These are phyloP conservation scores for Peterozyma toletana DNA, from an alignment of 805 yeast species.

Conservation along the genomic window DNA sequence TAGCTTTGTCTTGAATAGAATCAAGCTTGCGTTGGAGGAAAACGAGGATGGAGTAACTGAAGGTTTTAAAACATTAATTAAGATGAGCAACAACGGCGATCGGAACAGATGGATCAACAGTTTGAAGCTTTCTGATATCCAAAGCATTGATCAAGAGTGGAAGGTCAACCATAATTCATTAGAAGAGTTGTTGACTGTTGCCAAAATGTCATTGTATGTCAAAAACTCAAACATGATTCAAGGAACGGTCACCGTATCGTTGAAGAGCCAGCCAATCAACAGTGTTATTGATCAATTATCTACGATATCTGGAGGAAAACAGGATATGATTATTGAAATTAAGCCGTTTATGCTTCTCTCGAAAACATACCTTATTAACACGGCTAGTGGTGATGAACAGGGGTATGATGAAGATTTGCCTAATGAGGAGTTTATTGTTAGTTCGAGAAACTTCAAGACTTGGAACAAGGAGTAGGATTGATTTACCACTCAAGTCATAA, in stretches of 20 bases:
- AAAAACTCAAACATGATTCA: not conserved
- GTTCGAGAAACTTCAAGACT: not conserved
- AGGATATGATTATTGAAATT: constrained; percentile 4
- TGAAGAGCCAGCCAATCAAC: not conserved
- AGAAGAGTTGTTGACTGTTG: constrained; percentile 18
- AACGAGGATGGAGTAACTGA: constrained; percentile 22
- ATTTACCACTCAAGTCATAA: too few species aligned
- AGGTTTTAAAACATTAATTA: constrained; percentile 18
- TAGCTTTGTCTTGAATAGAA: constrained; percentile 20
- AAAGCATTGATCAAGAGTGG: constrained; percentile 16
- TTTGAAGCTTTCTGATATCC: constrained; percentile 1
- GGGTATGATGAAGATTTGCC: too few species aligned
- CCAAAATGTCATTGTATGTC: constrained; percentile 17
- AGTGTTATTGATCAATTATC: not conserved
- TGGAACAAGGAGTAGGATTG: not conserved
- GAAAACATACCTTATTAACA: constrained; percentile 1
- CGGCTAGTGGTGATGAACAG: constrained; percentile 1
- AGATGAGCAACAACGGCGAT: constrained; percentile 16
- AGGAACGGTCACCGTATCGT: constrained; percentile 2
- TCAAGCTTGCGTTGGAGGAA: constrained; percentile 20
- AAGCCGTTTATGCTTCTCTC: constrained; percentile 1
- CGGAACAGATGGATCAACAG: not conserved
- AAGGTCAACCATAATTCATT: constrained; percentile 13
- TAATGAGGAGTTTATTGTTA: constrained; percentile 2
- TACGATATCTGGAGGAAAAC: not conserved